phyloP scores from a whole-genome alignment of 345 rosid species.

The Eucalyptus brandiana region DNA sequence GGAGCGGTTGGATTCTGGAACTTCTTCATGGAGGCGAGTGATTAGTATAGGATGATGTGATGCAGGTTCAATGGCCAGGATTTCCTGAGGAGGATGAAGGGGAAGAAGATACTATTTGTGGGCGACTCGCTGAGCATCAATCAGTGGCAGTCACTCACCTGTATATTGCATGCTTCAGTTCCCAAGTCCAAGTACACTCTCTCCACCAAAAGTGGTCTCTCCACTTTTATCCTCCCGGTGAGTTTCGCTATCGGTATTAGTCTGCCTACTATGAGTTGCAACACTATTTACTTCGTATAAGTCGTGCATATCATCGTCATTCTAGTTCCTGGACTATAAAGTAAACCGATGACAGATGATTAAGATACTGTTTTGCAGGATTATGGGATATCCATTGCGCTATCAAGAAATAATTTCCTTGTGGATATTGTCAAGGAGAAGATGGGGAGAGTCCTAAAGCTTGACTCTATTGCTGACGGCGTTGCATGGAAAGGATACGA shows the following conservation, averaged over 20 bases:
- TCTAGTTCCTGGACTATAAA: neutral
- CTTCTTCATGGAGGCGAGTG: neutral
- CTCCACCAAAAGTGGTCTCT: slow-evolving; percentile 6
- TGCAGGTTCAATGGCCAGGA: slow-evolving; percentile 43
- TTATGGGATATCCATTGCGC: slow-evolving; percentile 6
- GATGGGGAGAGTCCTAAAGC: slow-evolving; percentile 36
- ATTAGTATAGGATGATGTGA: neutral
- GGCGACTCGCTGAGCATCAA: slow-evolving; percentile 81
- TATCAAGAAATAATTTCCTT: slow-evolving; percentile 24
- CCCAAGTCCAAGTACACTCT: slow-evolving; percentile 30
- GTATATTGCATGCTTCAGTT: slow-evolving; percentile 54
- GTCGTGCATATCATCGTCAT: neutral
- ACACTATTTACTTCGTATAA: neutral
- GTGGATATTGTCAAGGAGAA: slow-evolving; percentile 38
- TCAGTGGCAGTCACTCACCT: slow-evolving; percentile 66
- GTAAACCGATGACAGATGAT: neutral
- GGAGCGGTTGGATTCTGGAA: neutral
- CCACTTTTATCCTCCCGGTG: slow-evolving; percentile 25
- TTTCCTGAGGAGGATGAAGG: slow-evolving; percentile 33
- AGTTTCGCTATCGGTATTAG: neutral
- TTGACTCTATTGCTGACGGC: slow-evolving; percentile 32
- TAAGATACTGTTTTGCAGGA: slow-evolving; percentile 15
- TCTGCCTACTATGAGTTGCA: neutral
- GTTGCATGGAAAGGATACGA: slow-evolving; percentile 43
- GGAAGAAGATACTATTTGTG: slow-evolving; percentile 59